Evolutionary conservation across 371 early-diverging fungal genomes (phyloP).

Genomic region (Rhizopus stolonifer): DNA sequence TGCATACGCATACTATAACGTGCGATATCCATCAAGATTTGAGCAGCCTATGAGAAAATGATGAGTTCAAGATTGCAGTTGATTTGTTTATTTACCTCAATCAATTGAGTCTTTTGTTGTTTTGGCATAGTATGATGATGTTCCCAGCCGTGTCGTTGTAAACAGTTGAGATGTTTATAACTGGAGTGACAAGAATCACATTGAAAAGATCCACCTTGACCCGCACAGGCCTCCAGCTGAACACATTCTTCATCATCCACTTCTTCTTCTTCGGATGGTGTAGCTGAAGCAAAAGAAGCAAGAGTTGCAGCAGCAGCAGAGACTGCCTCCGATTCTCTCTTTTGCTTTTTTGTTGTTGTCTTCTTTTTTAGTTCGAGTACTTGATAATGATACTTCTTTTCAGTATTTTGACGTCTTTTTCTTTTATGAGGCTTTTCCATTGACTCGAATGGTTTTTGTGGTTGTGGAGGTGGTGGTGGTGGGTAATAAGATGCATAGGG

Average conservation of each 20-base stretch:
- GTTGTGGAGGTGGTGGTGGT: constrained; percentile 10
- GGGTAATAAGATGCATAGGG: constrained; percentile 8
- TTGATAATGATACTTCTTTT: constrained; percentile 29
- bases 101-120: constrained; percentile 45
- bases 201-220: constrained; percentile 25
- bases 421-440: constrained; percentile 15
- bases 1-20: constrained; percentile 45
- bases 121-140: constrained; percentile 35
- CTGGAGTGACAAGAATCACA: constrained; percentile 34
- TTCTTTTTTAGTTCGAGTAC: constrained; percentile 29
- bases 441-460: constrained; percentile 7
- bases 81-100: constrained; percentile 38
- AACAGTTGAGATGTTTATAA: constrained; percentile 38
- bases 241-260: constrained; percentile 22
- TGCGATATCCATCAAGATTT: constrained; percentile 54
- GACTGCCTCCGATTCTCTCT: constrained; percentile 32
- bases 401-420: constrained; percentile 14
- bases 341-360: constrained; percentile 18
- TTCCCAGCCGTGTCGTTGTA: constrained; percentile 43
- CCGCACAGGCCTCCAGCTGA: constrained; percentile 31
- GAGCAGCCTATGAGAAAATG: constrained; percentile 43
- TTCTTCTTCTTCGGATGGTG: constrained; percentile 5
- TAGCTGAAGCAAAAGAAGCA: constrained; percentile 39
- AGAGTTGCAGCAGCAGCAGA: constrained; percentile 48
- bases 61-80: constrained; percentile 1